Evolutionary conservation across 805 yeast species (phyloP), one percentile per base, ranked within the genome.

Genomic region (Sporopachydermia quercuum): DNA sequence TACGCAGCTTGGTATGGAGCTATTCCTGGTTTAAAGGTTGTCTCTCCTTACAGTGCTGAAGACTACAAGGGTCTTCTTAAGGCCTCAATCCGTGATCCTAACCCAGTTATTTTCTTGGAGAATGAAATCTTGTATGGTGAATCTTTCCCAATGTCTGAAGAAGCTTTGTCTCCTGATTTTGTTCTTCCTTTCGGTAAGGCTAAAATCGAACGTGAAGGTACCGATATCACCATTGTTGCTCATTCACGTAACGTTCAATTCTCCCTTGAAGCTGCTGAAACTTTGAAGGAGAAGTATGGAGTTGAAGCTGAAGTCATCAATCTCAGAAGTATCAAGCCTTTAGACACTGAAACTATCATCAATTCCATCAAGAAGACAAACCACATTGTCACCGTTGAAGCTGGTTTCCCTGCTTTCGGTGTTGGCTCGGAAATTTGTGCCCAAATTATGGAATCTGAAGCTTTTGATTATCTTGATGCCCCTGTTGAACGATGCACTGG

Each of bases 401-500:
- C 95, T 38, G 96, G 94, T 45, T 91, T 76, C 94, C 98, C 98
- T 50, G 89, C 85, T 43, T 91, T 84, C 58, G 97, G 98, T 69
- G 94, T 91, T 50, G 98, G 99, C 57, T 84, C 96, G 40, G 99
- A 91, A 72, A 83, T 91, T 55, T 76, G 87, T 61, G 98, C 97
- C 46, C 95, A 86, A 66, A 71, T 91, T 58, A 86, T 91, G 96
- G 99, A 91, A 69, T 76, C 93, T 43, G 96, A 87, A 65, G 97
- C 94, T 40, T 91, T 91, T 51, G 98, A 91, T 66, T 84, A 86
- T 75, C 75, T 91, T 58, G 99, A 91, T 65, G 94, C 97, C 45
- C 99, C 99, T 53, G 84, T 91, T 50, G 94, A 80, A 69, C 85
- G 99, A 73, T 89, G 87, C 55, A 91, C 98, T 44, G 98, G 98